Percentiles rank a stretch among this genome's conserved stretches.
phyloP scores from a whole-genome alignment of 2,329 filamentous ascomycete genomes.

The Phyllosticta ampelicida region DNA sequence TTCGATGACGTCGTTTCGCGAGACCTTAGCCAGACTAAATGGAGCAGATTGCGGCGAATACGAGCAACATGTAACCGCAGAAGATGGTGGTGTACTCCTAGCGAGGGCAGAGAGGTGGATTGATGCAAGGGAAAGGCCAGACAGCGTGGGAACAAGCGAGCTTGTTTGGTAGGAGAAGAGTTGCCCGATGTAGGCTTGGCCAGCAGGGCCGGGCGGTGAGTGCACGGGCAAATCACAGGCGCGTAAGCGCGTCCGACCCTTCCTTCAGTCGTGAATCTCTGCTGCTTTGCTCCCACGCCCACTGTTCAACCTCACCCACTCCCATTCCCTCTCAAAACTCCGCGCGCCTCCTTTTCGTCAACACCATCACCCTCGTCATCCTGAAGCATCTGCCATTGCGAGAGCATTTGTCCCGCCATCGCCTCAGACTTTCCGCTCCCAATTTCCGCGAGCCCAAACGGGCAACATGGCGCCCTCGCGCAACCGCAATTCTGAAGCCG shows the following conservation, averaged over 20 bases:
- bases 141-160: slow-evolving; percentile 3
- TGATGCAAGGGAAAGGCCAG: neutral
- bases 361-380: slow-evolving; percentile 7
- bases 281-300: neutral
- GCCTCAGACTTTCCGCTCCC: neutral
- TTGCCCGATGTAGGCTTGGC: too few relatives aligned
- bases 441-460: slow-evolving; percentile 10
- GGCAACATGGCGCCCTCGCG: slow-evolving; percentile 29
- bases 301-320: neutral
- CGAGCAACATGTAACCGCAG: neutral
- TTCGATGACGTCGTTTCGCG: neutral
- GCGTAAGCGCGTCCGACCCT: slow-evolving; percentile 1
- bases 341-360: slow-evolving; percentile 8
- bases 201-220: slow-evolving; percentile 6
- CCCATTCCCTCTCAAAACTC: slow-evolving; percentile 8
- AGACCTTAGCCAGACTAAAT: neutral
- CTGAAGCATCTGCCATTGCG: neutral
- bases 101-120: neutral
- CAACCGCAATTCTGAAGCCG: slow-evolving; percentile 21
- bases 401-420: slow-evolving; percentile 3
- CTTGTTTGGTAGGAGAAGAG: neutral
- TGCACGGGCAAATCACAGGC: neutral
- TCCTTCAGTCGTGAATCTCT: neutral
- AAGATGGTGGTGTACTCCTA: neutral
- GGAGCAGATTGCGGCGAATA: neutral